These are phyloP conservation scores for Saussurea involucrata DNA, from an alignment of 129 eudicot genomes.

Conservation along the genomic window DNA sequence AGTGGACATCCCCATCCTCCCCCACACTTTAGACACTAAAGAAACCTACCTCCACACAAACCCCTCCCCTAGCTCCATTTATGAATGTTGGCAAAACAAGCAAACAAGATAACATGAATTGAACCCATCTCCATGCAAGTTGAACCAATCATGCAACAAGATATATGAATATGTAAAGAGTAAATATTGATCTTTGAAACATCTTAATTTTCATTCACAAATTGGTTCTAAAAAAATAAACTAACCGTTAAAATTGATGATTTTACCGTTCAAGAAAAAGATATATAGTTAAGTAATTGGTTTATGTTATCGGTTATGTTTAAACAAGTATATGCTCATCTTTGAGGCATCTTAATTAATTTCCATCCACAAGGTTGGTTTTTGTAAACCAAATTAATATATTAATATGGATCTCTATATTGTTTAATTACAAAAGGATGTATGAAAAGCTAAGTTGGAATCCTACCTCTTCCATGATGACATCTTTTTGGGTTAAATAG, in stretches of 20 bases:
- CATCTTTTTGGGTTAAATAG: neutral
- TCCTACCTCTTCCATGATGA: neutral
- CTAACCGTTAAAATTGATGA: neutral
- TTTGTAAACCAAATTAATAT: neutral
- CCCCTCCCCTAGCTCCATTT: slow-evolving; percentile 31
- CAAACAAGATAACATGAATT: slow-evolving; percentile 30
- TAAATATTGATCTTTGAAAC: neutral
- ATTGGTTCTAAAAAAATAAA: neutral
- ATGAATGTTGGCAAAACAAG: slow-evolving; percentile 28
- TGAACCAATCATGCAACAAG: slow-evolving; percentile 26
- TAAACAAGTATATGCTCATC: neutral
- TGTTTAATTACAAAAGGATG: neutral
- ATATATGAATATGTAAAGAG: too few species aligned
- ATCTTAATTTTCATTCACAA: neutral
- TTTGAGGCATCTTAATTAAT: neutral
- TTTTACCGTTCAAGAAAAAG: neutral
- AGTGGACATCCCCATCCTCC: slow-evolving; percentile 30
- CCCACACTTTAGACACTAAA: slow-evolving; percentile 2
- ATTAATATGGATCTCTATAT: neutral
- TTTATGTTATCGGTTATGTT: neutral
- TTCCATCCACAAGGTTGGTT: neutral
- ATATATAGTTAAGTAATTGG: neutral
- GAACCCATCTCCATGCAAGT: slow-evolving; percentile 32
- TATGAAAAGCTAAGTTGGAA: neutral
- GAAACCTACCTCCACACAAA: slow-evolving; percentile 15